phyloP scores from a whole-genome alignment of 768 basidiomycete species.

The Fibroporia radiculosa region DNA sequence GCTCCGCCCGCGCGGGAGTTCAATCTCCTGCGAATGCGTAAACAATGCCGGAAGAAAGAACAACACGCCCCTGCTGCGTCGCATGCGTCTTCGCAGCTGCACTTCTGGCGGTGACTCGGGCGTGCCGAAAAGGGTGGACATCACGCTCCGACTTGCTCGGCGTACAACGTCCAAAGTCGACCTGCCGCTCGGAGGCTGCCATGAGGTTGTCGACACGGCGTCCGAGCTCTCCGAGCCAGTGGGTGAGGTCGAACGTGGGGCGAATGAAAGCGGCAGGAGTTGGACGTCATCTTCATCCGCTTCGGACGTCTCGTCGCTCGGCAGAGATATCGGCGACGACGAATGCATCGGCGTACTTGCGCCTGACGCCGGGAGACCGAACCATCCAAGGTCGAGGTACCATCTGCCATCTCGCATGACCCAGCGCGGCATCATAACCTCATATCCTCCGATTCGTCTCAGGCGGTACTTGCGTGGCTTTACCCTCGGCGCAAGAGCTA shows the following conservation, averaged over 20 bases:
- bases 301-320: conserved; percentile 34
- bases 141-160: conserved; percentile 51
- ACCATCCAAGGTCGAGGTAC: conserved; percentile 64
- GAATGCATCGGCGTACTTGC: conserved; percentile 30
- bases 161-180: conserved; percentile 47
- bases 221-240: conserved; percentile 45
- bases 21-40: conserved; percentile 33
- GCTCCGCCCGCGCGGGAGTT: conserved; percentile 19
- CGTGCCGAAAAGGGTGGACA: conserved; percentile 38
- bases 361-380: conserved; percentile 37
- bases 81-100: conserved; percentile 32
- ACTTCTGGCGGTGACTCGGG: conserved; percentile 39
- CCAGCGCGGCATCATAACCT: conserved; percentile 71
- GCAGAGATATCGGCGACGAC: conserved; percentile 38
- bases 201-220: conserved; percentile 33
- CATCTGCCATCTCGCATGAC: conserved; percentile 64
- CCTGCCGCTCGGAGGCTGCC: conserved; percentile 30
- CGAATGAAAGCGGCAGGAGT: conserved; percentile 58
- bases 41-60: conserved; percentile 83
- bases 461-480: conserved; percentile 55
- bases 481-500: conserved; percentile 37
- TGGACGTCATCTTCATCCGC: conserved; percentile 43
- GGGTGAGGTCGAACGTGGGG: conserved; percentile 50
- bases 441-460: conserved; percentile 63
- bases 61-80: conserved; percentile 52